Conservation (phyloP, 202 grass and related monocot species). For the Tripidium arundinaceum region DNA sequence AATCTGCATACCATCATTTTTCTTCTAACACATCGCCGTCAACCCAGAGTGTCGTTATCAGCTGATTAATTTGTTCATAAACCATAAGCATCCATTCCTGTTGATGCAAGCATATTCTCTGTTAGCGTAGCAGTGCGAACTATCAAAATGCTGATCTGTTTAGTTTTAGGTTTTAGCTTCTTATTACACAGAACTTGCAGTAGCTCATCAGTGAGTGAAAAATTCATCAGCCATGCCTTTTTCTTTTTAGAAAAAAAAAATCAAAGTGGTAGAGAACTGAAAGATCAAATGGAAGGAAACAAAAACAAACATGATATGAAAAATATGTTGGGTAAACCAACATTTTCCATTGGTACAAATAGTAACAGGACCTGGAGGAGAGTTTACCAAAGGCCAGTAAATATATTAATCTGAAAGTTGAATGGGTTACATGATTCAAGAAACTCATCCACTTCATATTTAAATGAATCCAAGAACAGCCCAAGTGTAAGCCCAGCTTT, state of each 20-base stretch:
- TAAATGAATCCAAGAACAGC: too few relatives aligned
- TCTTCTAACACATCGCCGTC: background rate
- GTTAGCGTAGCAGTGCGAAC: background rate
- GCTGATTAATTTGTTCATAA: background rate
- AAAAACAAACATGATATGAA: too few relatives aligned
- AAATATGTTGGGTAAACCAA: too few relatives aligned
- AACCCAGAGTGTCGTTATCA: background rate
- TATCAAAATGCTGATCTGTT: background rate
- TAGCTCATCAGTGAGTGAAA: background rate
- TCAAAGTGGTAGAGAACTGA: background rate
- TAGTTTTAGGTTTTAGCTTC: too few relatives aligned
- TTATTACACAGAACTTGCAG: background rate
- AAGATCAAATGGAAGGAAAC: background rate
- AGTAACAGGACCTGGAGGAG: too few relatives aligned
- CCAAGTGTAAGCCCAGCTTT: slow-evolving; percentile 92
- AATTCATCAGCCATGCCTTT: background rate
- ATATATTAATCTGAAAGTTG: too few relatives aligned
- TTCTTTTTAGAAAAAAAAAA: too few relatives aligned
- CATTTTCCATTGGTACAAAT: too few relatives aligned
- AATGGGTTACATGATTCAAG: too few relatives aligned
- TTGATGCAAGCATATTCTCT: background rate
- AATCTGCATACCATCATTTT: background rate
- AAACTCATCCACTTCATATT: too few relatives aligned
- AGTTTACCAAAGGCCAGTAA: too few relatives aligned
- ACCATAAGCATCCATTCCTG: background rate